Base-by-base conservation (phyloP, 345 rosid species). In the Dovyalis caffra region DNA sequence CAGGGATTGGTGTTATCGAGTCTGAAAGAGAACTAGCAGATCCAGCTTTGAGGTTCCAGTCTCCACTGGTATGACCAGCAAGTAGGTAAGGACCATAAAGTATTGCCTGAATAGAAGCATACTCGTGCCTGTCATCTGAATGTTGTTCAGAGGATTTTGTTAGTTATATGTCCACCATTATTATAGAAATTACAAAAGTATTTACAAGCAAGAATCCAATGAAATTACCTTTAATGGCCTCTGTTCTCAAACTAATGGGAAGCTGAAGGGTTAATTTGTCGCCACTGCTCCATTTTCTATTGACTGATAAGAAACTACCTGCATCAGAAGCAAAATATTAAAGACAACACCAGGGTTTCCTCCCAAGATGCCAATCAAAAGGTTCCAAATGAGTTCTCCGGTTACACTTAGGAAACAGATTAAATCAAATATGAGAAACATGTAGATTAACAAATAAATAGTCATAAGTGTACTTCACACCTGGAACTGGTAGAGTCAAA, bases 51-150 rank as follows among this genome's bases (percentile, higher is more conserved):
- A 89, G 69, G 79, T 89, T 87, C 97, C 95, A 91, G 33, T 93
- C 93, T 38, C 87, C 91, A 45, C 71, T 81, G 2, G 88, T 88
- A 73, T 79, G 85, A 34, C 97, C 97, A 2, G 90, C 91, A 73
- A 95, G 93, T 63, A 93, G 86, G 81, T 90, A 89, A 10, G 96
- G 98, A 6, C 99, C 99, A 75, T 87, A 95, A 8, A 95, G 93
- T 78, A 95, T 90, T 21, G 98, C 98, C 56, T 85, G 89, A 66
- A 95, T 29, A 15, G 98, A 91, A 74, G 90, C 79, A 70, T 86
- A 88, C 37, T 87, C 92, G 0, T 91, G 73, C 58, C 92, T 83
- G 69, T 95, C 98, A 85, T 95, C 98, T 93, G 88, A 70, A 85
- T 32, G 43, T 60, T 26, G 35, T 57, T 31, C 33, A 25, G 40